Evolutionary conservation across 768 basidiomycete species (phyloP).

Genomic region (Strobilomyces confusus): DNA sequence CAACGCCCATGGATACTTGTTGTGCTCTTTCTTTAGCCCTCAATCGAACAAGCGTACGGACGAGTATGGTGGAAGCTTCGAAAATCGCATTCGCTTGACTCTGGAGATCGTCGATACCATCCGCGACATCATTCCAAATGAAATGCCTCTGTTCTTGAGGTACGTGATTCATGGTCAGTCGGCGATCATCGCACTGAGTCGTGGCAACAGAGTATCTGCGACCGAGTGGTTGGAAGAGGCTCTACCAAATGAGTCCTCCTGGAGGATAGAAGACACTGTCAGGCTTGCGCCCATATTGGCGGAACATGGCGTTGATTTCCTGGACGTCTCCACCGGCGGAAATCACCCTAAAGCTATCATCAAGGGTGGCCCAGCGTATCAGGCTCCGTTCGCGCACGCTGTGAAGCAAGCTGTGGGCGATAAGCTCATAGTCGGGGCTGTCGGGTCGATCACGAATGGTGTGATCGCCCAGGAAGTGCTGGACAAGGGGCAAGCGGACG

Average conservation of each 20-base stretch:
- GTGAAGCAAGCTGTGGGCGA: slow-evolving; percentile 47
- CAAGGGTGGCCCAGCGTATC: slow-evolving; percentile 35
- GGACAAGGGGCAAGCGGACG: slow-evolving; percentile 41
- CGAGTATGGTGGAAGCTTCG: slow-evolving; percentile 67
- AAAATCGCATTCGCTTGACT: slow-evolving; percentile 61
- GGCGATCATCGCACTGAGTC: background rate
- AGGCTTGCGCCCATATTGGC: slow-evolving; percentile 54
- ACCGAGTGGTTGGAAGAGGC: slow-evolving; percentile 69
- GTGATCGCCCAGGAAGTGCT: slow-evolving; percentile 42
- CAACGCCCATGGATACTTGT: slow-evolving; percentile 59
- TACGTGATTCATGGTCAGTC: slow-evolving; percentile 20
- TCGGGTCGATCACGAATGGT: slow-evolving; percentile 32
- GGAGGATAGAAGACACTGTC: slow-evolving; percentile 68
- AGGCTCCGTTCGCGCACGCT: slow-evolving; percentile 55
- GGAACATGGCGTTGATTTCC: slow-evolving; percentile 66
- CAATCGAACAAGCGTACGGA: slow-evolving; percentile 59
- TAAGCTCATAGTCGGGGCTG: slow-evolving; percentile 31
- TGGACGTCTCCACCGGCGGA: slow-evolving; percentile 72
- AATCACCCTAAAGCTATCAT: slow-evolving; percentile 39
- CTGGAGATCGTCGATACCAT: slow-evolving; percentile 64
- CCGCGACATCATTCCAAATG: slow-evolving; percentile 52
- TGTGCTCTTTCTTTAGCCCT: slow-evolving; percentile 58
- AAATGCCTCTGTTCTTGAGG: slow-evolving; percentile 73
- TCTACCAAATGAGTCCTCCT: slow-evolving; percentile 55
- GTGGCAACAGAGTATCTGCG: slow-evolving; percentile 47